Evolutionary conservation across 2,329 filamentous ascomycete genomes (phyloP), one percentile per base, ranked within the genome.

Genomic region (Talaromyces sp.): DNA sequence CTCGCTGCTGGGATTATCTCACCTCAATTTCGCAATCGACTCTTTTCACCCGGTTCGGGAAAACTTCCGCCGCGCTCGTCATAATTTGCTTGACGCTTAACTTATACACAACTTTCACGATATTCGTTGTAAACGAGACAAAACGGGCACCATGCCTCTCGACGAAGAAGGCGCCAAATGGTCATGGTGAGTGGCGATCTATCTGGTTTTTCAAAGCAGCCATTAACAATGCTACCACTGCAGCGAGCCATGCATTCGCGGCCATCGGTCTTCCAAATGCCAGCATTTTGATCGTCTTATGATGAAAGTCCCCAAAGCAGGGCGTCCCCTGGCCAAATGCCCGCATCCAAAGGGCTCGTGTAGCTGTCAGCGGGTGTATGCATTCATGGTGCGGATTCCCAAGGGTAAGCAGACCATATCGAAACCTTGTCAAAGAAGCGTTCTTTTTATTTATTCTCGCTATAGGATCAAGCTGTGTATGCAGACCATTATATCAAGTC

Each of bases 231-330:
- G 10, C 43, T 24, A 21, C 14, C 26, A 35, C 24, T 51, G 11
- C 12, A 80, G 78, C 62, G 77, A 80, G 63, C 77, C 78, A 65
- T 80, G 78, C 62, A 77, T 80, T 65, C 75, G 78, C 58, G 78
- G 78, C 19, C 78, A 80, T 66, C 74, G 78, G 57, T 80, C 78
- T 24, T 79, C 78, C 60, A 80, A 80, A 77, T 80, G 78, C 54
- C 74, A 75, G 59, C 78, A 81, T 65, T 77, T 75, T 57, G 78
- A 80, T 62, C 72, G 79, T 62, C 69, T 80, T 41, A 79, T 81
- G 75, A 77, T 80, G 66, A 78, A 79, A 66, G 78, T 81, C 24
- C 77, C 77, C 29, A 80, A 79, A 59, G 77, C 79, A 21, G 79
- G 79, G 12, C 73, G 79, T 19, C 79, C 79, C 19, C 70, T 80